phyloP scores from a whole-genome alignment of 129 eudicot species.

The Rutidosis leptorrhynchoides region DNA sequence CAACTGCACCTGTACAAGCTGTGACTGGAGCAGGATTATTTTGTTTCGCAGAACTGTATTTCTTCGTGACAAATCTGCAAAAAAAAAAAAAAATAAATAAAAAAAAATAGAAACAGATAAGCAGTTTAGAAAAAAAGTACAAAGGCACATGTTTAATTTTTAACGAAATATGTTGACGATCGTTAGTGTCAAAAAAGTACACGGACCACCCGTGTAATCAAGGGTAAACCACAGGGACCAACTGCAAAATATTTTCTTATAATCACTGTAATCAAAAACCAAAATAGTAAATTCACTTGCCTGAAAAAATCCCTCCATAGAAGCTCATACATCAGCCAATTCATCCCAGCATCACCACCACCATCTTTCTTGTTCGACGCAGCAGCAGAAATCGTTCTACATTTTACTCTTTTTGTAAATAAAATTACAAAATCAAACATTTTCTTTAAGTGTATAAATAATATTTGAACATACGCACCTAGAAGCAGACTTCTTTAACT shows the following conservation, averaged over 20 bases:
- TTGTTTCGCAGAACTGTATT: conserved; percentile 73
- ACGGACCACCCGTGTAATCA: too few species aligned
- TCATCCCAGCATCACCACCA: conserved; percentile 65
- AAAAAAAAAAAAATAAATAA: not conserved
- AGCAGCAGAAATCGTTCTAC: conserved; percentile 67
- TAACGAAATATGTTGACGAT: too few species aligned
- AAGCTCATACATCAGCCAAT: conserved; percentile 87
- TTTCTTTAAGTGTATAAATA: not conserved
- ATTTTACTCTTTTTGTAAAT: conserved; percentile 16
- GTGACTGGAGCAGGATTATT: conserved; percentile 68
- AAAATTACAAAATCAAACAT: not conserved
- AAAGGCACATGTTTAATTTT: too few species aligned
- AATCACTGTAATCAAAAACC: not conserved
- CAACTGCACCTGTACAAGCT: conserved; percentile 71
- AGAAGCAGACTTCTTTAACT: conserved; percentile 77
- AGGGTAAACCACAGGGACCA: too few species aligned
- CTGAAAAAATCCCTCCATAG: conserved; percentile 99
- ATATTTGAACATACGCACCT: conserved; percentile 38
- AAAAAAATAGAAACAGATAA: not conserved
- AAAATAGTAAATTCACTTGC: conserved; percentile 25
- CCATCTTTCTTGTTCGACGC: conserved; percentile 58
- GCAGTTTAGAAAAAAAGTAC: not conserved
- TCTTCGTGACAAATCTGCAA: conserved; percentile 73
- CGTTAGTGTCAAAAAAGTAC: too few species aligned
- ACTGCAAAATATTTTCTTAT: not conserved